These are phyloP conservation scores for Turritis glabra DNA, from an alignment of 345 rosid genomes.

Conservation along the genomic window DNA sequence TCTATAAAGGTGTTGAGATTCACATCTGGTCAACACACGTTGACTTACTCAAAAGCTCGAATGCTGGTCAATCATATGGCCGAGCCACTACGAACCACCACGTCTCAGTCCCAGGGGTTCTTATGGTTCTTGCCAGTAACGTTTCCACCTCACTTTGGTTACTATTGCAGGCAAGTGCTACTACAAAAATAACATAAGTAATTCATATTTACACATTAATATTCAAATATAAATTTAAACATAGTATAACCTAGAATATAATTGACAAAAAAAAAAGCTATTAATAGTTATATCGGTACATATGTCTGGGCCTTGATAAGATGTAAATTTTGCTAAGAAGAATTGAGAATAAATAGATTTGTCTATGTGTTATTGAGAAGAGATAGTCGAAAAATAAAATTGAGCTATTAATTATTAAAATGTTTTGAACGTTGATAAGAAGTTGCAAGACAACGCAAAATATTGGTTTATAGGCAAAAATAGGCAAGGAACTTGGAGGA, in stretches of 20 bases:
- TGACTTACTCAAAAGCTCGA: slow-evolving; percentile 27
- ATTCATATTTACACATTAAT: neutral
- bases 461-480: slow-evolving; percentile 25
- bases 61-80: slow-evolving; percentile 5
- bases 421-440: neutral
- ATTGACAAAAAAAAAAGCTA: neutral
- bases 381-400: neutral
- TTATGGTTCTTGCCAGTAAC: slow-evolving; percentile 37
- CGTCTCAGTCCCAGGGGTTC: slow-evolving; percentile 32
- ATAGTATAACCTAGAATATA: neutral
- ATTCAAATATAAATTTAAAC: neutral
- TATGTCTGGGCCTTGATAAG: neutral
- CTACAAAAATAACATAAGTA: neutral
- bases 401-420: neutral
- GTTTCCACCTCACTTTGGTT: slow-evolving; percentile 40
- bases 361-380: neutral
- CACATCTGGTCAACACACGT: slow-evolving; percentile 43
- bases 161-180: slow-evolving; percentile 36
- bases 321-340: neutral
- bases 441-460: neutral
- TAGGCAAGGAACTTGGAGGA: slow-evolving; percentile 35
- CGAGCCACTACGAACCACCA: slow-evolving; percentile 21
- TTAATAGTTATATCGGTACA: neutral
- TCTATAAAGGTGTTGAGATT: slow-evolving; percentile 54
- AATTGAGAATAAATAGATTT: neutral